Evolutionary conservation across 2,329 filamentous ascomycete genomes (phyloP), one percentile per base, ranked within the genome.

Genomic region (Elsinoe batatas): DNA sequence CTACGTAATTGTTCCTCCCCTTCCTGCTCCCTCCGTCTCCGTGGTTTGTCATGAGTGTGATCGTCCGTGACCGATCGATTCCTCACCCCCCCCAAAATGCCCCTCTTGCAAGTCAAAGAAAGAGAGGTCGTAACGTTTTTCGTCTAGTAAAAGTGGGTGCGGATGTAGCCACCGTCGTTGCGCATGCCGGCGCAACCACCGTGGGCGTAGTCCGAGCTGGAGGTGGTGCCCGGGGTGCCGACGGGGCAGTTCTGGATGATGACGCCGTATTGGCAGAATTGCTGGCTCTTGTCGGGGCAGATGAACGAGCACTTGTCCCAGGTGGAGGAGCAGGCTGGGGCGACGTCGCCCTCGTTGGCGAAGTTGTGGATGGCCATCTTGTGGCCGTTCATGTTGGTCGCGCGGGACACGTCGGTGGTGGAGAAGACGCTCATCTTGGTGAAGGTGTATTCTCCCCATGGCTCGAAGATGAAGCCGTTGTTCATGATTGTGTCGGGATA

Each of bases 381-480:
- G 42, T 47, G 30, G 36, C 58, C 58, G 20, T 59, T 56, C 58
- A 59, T 59, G 56, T 59, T 57, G 30, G 57, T 35, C 10, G 56
- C 44, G 43, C 58, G 58, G 7, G 58, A 59, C 36, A 59, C 58
- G 26, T 59, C 58, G 30, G 57, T 54, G 49, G 58, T 59, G 37
- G 56, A 58, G 56, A 56, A 59, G 4, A 32, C 32, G 42, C n/a
- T n/a, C n/a, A n/a, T n/a, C n/a, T n/a, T 47, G 30, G 38, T 55
- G 54, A 57, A 59, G 38, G 59, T 61, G 56, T 36, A 56, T 40
- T 61, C 59, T 22, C 55, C 54, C 56, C 56, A 58, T 35, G 59
- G 58, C 50, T 61, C 57, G 56, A 35, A 51, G 38, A 61, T 38
- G 42, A 58, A 56, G 50, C 59, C 59, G 46, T 58, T 57, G 46